Evolutionary conservation across 2,329 filamentous ascomycete species (phyloP), one percentile per base, ranked within the genome.

Genomic region (Ophidiomyces ophidiicola): DNA sequence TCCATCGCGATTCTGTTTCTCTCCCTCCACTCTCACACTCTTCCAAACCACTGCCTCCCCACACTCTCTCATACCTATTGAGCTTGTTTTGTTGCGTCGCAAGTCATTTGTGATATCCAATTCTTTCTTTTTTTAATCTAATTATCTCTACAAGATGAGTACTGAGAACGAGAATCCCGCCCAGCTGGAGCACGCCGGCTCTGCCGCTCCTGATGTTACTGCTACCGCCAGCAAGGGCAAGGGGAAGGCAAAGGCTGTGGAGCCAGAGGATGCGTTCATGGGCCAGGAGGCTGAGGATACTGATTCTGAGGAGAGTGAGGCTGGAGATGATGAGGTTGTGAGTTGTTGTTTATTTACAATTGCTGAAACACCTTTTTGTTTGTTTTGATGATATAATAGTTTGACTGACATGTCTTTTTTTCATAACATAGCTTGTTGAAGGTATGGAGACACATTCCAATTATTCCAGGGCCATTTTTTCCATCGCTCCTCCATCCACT

Each of bases 151-250:
- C 2, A 39, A 26, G n/a, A 39, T 39, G 37, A 39, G 30, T 15
- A 30, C 36, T 6, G n/a, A n/a, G n/a, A 32, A 33, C 30, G 14
- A 39, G 7, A 28, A 25, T 12, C 32, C 28, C 17, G 10, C 29
- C 15, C 20, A 32, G 18, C 11, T 7, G 11, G 20, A 24, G 18
- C 24, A 3, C 10, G 17, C n/a, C 6, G 17, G 15, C 12, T 23
- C 32, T 15, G 19, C 19, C 8, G 12, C 6, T 12, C 6, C 29
- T 26, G 20, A n/a, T n/a, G n/a, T n/a, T n/a, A n/a, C n/a, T n/a
- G n/a, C n/a, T n/a, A n/a, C n/a, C n/a, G n/a, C 5, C 4, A 66
- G 69, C 61, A 93, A 93, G 72, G 84, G 83, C 64, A 94, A 94
- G 72, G 85, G 85, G 68, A 94, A 94, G 71, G 78, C 74, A 28